Base-by-base conservation (phyloP, 2,329 filamentous ascomycete species). In the Orbilia oligospora region DNA sequence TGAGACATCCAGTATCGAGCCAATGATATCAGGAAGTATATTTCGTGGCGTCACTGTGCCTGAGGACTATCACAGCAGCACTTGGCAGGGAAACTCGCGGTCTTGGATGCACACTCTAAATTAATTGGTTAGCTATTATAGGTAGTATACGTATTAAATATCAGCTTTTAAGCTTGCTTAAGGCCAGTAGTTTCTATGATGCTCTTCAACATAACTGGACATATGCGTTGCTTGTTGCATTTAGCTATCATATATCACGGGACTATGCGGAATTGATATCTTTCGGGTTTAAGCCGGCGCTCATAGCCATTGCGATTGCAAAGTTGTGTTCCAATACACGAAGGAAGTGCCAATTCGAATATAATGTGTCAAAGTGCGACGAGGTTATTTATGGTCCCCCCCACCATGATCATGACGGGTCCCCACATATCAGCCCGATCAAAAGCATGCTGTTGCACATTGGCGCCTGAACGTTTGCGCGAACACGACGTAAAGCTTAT, bases 211-310 rank as follows among this genome's bases (percentile, higher is more conserved):
- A n/a, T n/a, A n/a, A n/a, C n/a, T n/a, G n/a, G n/a, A n/a, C n/a
- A n/a, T n/a, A n/a, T 22, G 49, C 6, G 49, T 53, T 53, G 49
- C 49, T 24, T 53, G 49, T 53, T 53, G 49, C 24, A 53, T 53
- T 53, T 46, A 14, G 20, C 46, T 1, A 33, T 53, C 49, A 53
- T 24, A 24, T 1, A 33, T 53, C 49, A 53, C 49, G 49, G 49
- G 49, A 53, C 5, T 14, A 53, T 53, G 49, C 49, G 49, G 24
- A 53, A 16, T 12, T 22, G 24, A 30, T 53, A 36, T 36, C 33
- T 36, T n/a, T 36, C 33, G 33, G 10, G 33, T 36, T 36, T 36
- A 4, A 36, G 33, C 33, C 33, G 30, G 30, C 30, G n/a, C n/a
- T n/a, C n/a, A n/a, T n/a, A n/a, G n/a, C n/a, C n/a, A n/a, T n/a